Base-by-base conservation (phyloP, 139 green algal species). In the Picochlorum sp. region DNA sequence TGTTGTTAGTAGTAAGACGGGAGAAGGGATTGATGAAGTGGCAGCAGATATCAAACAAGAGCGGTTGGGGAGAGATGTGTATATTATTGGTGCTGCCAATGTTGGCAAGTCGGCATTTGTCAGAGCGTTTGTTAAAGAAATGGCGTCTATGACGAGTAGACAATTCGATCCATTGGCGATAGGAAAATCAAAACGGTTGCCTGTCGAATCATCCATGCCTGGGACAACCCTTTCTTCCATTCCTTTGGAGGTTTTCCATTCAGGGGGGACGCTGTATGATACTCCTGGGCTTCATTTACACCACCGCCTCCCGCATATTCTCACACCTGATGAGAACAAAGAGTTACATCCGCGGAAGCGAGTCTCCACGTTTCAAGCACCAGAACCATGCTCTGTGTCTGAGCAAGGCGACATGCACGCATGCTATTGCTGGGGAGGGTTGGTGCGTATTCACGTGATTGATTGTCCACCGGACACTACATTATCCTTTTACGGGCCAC, bases 21-120 rank as follows among this genome's bases (percentile, higher is more conserved):
- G 67, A 30, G 59, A 46, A 26, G 82, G 85, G 38, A 71, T 95
- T 38, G 60, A 75, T 0, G 68, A 63, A 2, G 85, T 69, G 3
- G 79, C 75, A 6, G 64, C 64, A 9, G 80, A 77, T 49, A 73
- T 92, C 4, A 79, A 78, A n/a, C 52, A 72, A 0, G 84, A 90
- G 73, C 77, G 89, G 54, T 74, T 75, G 69, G 91, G 90, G 4
- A 75, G 92, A 5, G 88, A 97, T 66, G 90, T 98, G 57, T 96
- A 89, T 61, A 85, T 98, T 8, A 64, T 98, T 32, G 93, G 93
- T 2, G 87, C 90, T 0, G 93, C 93, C 23, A 98, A 98, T 63
- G 93, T 97, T 18, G 93, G 93, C 62, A 98, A 98, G 80, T 91
- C 77, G 13, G 87, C 93, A 2, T 97, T 98, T 71, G 84, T 97